A percentile compares a stretch with the other conserved stretches of the same genome.
phyloP scores from a whole-genome alignment of 2,329 filamentous ascomycete species.

The Raffaelea ambrosiae region DNA sequence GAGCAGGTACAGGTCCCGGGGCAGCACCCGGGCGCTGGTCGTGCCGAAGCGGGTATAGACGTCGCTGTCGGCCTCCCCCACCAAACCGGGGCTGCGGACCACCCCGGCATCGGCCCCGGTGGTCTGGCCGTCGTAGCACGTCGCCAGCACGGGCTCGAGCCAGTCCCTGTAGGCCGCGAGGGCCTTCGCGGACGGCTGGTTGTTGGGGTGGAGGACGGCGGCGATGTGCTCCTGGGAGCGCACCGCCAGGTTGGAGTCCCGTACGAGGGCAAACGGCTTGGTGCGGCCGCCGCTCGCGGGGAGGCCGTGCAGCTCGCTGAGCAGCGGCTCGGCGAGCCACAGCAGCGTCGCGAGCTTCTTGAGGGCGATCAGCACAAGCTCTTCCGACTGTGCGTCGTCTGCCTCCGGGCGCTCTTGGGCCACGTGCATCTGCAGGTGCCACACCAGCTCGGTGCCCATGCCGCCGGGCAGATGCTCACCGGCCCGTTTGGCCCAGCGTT shows the following conservation, averaged over 20 bases:
- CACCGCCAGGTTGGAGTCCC: no score
- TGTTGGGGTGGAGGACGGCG: neutral
- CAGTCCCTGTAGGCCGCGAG: no score
- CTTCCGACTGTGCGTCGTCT: no score
- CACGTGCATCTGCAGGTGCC: slow-evolving; percentile 1
- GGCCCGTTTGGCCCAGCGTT: no score
- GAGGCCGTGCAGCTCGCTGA: neutral
- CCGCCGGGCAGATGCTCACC: no score
- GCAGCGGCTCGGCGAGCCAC: slow-evolving; percentile 1
- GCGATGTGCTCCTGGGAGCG: neutral
- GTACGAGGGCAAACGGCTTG: neutral
- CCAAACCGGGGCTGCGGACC: no score
- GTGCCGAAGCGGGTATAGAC: neutral
- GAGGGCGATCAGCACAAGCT: neutral
- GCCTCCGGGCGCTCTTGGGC: neutral
- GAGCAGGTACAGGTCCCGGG: slow-evolving; percentile 4
- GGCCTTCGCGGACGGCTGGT: neutral
- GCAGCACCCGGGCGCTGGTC: neutral
- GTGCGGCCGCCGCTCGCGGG: neutral
- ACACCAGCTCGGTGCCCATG: no score
- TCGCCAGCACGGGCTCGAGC: no score
- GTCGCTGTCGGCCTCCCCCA: no score
- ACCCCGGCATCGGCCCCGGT: no score
- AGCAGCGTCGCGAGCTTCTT: slow-evolving; percentile 3
- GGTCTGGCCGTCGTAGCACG: no score